Evolutionary conservation across 164 flowering plant genomes (phyloP).

Genomic region (Santalum album): DNA sequence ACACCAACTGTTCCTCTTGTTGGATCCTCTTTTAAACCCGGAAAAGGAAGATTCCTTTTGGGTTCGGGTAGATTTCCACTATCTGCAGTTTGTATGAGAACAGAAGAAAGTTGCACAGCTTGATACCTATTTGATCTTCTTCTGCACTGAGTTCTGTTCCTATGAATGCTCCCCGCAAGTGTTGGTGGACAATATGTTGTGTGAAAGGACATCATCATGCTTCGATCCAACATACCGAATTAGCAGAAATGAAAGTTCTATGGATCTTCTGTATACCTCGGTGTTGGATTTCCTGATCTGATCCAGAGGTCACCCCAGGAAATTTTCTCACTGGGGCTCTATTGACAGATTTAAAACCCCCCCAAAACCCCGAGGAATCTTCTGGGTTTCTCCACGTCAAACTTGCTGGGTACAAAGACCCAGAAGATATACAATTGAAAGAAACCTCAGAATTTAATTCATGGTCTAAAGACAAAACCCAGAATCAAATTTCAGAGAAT

Average conservation of each 20-base stretch:
- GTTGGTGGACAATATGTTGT: slow-evolving; percentile 17
- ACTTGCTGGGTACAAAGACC: too few species aligned
- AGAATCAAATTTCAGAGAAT: too few species aligned
- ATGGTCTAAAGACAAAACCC: too few species aligned
- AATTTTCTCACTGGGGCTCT: too few species aligned
- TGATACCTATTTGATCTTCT: slow-evolving; percentile 14
- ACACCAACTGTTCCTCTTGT: slow-evolving; percentile 52
- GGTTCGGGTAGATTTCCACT: slow-evolving; percentile 20
- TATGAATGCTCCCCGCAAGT: slow-evolving; percentile 13
- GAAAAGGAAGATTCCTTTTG: slow-evolving; percentile 6
- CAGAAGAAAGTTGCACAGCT: slow-evolving; percentile 16
- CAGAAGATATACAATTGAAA: too few species aligned
- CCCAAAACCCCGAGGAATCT: too few species aligned
- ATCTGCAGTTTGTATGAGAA: slow-evolving; percentile 23
- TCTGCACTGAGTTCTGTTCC: slow-evolving; percentile 16
- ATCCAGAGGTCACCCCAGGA: too few species aligned
- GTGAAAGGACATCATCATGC: slow-evolving; percentile 22
- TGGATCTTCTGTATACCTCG: background rate
- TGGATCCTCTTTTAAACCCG: slow-evolving; percentile 6
- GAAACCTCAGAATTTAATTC: too few species aligned
- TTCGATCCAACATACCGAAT: slow-evolving; percentile 17
- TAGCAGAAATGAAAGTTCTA: background rate
- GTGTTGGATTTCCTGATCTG: too few species aligned
- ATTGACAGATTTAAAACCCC: too few species aligned
- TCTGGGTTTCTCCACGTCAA: too few species aligned